A percentile compares a stretch with the other conserved stretches of the same genome.
phyloP scores from a whole-genome alignment of 208 protist species.

The Acanthamoeba castellanii region DNA sequence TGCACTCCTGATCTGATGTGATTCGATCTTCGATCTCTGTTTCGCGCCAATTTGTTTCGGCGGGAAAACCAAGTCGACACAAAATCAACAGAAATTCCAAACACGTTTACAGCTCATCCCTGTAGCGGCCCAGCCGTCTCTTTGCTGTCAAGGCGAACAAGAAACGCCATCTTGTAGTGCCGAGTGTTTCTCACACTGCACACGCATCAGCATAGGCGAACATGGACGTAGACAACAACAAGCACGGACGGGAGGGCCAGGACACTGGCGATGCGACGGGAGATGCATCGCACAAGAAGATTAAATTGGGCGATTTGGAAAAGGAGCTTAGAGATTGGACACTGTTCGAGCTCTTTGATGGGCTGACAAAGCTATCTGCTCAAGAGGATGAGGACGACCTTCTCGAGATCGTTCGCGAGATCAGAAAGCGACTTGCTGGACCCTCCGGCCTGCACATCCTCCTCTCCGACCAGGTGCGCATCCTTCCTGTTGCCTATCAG shows the following conservation, averaged over 20 bases:
- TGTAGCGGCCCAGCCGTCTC: no score
- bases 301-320: background rate
- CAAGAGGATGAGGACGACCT: constrained; percentile 9
- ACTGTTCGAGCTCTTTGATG: constrained; percentile 59
- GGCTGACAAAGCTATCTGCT: background rate
- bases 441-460: constrained; percentile 12
- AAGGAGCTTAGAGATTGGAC: constrained; percentile 17
- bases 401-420: constrained; percentile 26
- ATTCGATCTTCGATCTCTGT: no score
- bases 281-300: background rate
- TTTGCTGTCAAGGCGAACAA: no score
- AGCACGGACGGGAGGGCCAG: background rate
- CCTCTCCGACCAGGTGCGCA: constrained; percentile 20
- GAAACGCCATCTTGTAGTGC: no score
- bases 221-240: no score
- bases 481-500: background rate
- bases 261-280: background rate
- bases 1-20: background rate
- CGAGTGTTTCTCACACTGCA: no score
- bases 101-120: no score
- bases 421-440: background rate
- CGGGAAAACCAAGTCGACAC: no score
- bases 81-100: no score
- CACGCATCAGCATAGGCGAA: no score
- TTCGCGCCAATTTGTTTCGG: no score